A percentile compares a stretch with the other conserved stretches of the same genome.
Evolutionary conservation across 2,329 filamentous ascomycete species (phyloP).

Genomic region (Cucurbitaria berberidis): DNA sequence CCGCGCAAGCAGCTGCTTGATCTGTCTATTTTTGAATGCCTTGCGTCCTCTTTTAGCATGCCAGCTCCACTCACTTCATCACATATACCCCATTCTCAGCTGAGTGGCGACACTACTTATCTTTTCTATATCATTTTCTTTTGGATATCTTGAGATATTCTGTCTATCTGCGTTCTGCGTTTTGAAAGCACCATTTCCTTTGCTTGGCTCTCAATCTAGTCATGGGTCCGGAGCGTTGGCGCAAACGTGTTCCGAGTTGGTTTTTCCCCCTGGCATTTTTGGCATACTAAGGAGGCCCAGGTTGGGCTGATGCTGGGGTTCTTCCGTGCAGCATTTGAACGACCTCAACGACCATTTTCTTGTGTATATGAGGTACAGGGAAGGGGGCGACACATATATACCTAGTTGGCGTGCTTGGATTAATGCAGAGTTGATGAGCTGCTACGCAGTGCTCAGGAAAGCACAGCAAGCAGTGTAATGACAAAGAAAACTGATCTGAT

Average conservation of each 20-base stretch:
- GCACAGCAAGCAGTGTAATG: not conserved
- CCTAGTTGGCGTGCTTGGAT: not conserved
- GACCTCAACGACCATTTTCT: constrained; percentile 18
- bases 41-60: not conserved
- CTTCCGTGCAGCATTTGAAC: constrained; percentile 15
- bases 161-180: not conserved
- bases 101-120: constrained; percentile 5
- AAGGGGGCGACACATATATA: not conserved
- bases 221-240: constrained; percentile 26
- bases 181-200: not conserved
- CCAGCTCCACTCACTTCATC: constrained; percentile 6
- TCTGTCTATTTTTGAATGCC: not conserved
- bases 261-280: constrained; percentile 8
- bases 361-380: constrained; percentile 19
- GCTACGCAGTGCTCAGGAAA: not conserved
- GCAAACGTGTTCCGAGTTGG: constrained; percentile 11
- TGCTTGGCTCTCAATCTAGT: constrained; percentile 5
- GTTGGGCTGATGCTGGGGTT: not conserved
- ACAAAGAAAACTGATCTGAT: not conserved
- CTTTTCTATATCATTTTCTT: no score
- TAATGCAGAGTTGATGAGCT: not conserved
- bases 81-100: constrained; percentile 24
- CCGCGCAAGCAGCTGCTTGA: constrained; percentile 14
- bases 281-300: constrained; percentile 6
- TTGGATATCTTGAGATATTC: constrained; percentile 9